These are phyloP conservation scores for Capsicum pubescens DNA, from an alignment of 257 asterid genomes.

Conservation along the genomic window DNA sequence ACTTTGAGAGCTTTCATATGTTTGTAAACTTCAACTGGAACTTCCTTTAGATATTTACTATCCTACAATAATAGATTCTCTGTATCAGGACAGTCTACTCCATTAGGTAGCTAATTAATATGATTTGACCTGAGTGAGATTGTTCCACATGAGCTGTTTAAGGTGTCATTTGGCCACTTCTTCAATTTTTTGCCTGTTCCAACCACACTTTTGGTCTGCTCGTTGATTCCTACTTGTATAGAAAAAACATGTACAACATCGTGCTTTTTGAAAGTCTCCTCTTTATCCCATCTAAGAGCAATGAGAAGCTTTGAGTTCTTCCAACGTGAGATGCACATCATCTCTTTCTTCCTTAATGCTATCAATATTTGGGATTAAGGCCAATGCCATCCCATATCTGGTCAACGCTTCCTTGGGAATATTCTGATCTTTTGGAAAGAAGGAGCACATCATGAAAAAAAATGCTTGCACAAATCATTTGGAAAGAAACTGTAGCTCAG, in stretches of 20 bases:
- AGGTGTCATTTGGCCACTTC: background rate
- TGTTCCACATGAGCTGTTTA: background rate
- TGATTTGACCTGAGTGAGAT: background rate
- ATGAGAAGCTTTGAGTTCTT: background rate
- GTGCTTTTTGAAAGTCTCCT: background rate
- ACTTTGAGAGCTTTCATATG: background rate
- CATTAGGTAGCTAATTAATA: background rate
- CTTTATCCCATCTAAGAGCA: constrained; percentile 22
- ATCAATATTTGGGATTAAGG: background rate
- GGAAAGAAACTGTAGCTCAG: background rate
- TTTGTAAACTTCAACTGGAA: background rate
- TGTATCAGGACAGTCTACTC: background rate
- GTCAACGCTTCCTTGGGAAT: background rate
- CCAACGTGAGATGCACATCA: background rate
- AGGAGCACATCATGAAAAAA: background rate
- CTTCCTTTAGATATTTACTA: background rate
- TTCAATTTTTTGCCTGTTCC: background rate
- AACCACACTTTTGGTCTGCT: background rate
- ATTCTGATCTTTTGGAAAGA: constrained; percentile 10
- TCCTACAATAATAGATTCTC: background rate
- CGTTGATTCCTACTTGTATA: background rate
- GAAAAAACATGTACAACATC: constrained; percentile 2
- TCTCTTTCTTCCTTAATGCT: background rate
- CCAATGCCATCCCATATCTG: background rate
- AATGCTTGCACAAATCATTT: background rate